Percentiles rank a stretch among this genome's conserved stretches.
These are phyloP conservation scores for Sporormia fimetaria DNA, from an alignment of 495 filamentous ascomycete genomes.

Conservation along the genomic window DNA sequence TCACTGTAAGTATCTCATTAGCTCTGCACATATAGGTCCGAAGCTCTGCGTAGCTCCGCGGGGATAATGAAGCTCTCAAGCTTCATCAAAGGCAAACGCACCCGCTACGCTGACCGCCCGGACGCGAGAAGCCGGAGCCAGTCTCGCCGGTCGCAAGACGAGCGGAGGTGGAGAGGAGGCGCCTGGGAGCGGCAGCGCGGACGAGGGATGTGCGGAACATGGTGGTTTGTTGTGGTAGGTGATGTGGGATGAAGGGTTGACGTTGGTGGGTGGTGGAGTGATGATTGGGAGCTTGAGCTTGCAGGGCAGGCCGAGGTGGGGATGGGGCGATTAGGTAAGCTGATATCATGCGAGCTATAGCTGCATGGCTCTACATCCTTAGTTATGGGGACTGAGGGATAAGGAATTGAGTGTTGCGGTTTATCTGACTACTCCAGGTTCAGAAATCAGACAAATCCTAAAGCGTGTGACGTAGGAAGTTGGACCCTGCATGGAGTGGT, in stretches of 20 bases:
- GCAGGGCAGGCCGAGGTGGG: no score
- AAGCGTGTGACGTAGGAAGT: no score
- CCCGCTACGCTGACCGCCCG: slow-evolving; percentile 35
- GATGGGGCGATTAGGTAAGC: no score
- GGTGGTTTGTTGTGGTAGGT: background rate
- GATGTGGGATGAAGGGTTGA: slow-evolving; percentile 1
- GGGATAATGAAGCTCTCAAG: no score
- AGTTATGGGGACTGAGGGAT: no score
- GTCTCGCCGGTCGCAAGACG: slow-evolving; percentile 37
- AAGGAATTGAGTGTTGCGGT: no score
- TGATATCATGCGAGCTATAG: no score
- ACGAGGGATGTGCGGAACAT: slow-evolving; percentile 23
- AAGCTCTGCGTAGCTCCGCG: background rate
- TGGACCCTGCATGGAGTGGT: no score
- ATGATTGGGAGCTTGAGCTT: no score
- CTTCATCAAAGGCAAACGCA: slow-evolving; percentile 27
- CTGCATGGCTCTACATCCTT: no score
- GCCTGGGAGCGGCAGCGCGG: slow-evolving; percentile 19
- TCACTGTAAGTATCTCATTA: slow-evolving; percentile 46
- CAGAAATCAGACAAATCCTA: no score
- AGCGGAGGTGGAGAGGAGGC: slow-evolving; percentile 29
- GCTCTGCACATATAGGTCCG: background rate
- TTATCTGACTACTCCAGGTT: no score
- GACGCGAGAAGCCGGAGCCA: slow-evolving; percentile 37
- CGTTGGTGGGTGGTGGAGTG: slow-evolving; percentile 3